A percentile compares a stretch with the other conserved stretches of the same genome.
These are phyloP conservation scores for Fusarium tanahbumbuense DNA, from an alignment of 2,329 filamentous ascomycete genomes.

Conservation along the genomic window DNA sequence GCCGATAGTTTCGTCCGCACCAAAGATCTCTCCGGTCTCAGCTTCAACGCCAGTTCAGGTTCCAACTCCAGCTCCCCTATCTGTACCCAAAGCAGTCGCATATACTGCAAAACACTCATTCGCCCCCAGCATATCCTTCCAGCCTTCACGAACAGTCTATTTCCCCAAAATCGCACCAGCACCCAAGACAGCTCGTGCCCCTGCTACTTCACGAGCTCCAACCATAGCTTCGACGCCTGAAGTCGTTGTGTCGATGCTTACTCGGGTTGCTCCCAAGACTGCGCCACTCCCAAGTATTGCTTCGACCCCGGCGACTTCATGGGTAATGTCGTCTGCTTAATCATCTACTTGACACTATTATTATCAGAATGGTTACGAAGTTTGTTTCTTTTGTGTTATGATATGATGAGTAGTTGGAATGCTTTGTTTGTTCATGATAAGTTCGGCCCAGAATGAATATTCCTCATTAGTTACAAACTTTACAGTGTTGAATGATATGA, in stretches of 20 bases:
- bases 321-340: slow-evolving; percentile 17
- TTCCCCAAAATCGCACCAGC: slow-evolving; percentile 13
- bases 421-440: not conserved
- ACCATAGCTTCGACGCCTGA: slow-evolving; percentile 19
- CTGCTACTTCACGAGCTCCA: slow-evolving; percentile 18
- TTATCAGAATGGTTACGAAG: not conserved
- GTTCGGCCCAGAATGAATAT: not conserved
- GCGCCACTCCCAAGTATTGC: slow-evolving; percentile 23
- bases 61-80: not conserved
- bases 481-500: not conserved
- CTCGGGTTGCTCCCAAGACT: slow-evolving; percentile 17
- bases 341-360: not conserved
- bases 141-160: not conserved
- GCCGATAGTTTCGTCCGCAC: not conserved
- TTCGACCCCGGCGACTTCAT: slow-evolving; percentile 14
- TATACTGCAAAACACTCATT: not conserved
- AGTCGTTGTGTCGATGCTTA: slow-evolving; percentile 24
- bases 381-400: slow-evolving; percentile 1
- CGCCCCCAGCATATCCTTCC: slow-evolving; percentile 2
- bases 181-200: slow-evolving; percentile 20
- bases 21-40: not conserved
- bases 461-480: not conserved
- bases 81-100: not conserved
- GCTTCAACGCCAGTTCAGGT: too few relatives aligned
- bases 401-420: not conserved